Evolutionary conservation across 768 basidiomycete species (phyloP), one percentile per base, ranked within the genome.

Genomic region (Astraeus odoratus): DNA sequence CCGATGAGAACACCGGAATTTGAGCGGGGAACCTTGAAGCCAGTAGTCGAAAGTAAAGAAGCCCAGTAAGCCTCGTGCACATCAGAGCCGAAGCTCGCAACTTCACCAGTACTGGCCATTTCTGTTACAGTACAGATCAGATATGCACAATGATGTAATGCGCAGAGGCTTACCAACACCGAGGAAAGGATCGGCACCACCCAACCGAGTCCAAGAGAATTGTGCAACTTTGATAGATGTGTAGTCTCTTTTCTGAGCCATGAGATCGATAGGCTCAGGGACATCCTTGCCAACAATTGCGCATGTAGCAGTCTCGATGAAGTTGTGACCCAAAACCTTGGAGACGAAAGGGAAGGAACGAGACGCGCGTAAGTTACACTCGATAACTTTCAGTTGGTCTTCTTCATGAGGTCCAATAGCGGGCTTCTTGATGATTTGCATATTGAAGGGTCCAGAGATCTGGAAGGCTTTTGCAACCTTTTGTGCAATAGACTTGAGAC

Each of bases 271-370:
- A 5, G 96, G 88, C 51, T 83, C 85, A 2, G 96, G 96, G 0
- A 98, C 90, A 51, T 91, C 73, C 48, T 86, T 75, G 44, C 80
- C 84, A 16, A 86, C 77, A 52, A 95, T 95, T 16, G 93, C 93
- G 20, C 81, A 76, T 13, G 92, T 86, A 12, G 95, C 95, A 31
- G 83, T 83, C 51, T 98, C 88, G 54, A 99, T 92, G 66, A 98
- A 98, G 73, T 99, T 97, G 67, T 86, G 84, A 36, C 91, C 95
- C 51, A 98, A 76, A 15, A 98, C 95, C 72, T 98, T 98, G 48
- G 92, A 96, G 3, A 99, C 96, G 70, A 99, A 99, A 51, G 95
- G 94, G 86, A 98, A 98, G 24, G 92, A 95, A 18, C 96, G 84
- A 20, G 95, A 98, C 13, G 96, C 96, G 47, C 96, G 89, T 26